Percentiles rank a stretch among this genome's conserved stretches.
These are phyloP conservation scores for Brettanomyces nanus DNA, from an alignment of 805 yeast genomes.

Conservation along the genomic window DNA sequence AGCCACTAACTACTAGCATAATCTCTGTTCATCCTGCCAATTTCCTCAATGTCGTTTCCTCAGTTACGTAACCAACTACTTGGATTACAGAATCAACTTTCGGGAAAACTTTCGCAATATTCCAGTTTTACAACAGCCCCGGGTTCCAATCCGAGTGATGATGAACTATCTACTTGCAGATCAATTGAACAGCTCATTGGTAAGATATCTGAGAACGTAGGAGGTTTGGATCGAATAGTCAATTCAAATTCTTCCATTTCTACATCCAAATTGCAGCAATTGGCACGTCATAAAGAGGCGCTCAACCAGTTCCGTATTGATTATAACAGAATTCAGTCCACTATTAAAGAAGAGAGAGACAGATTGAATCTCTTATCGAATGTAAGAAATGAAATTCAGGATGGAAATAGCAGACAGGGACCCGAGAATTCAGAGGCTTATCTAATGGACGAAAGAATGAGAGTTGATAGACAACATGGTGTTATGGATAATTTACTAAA, in stretches of 20 bases:
- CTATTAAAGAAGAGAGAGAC: conserved; percentile 59
- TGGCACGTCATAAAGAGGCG: conserved; percentile 73
- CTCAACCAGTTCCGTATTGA: conserved; percentile 62
- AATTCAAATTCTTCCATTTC: conserved; percentile 46
- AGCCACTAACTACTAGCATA: too few relatives aligned
- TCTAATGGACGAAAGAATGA: conserved; percentile 63
- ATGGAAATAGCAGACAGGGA: conserved; percentile 14
- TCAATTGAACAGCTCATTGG: conserved; percentile 46
- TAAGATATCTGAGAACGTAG: conserved; percentile 29
- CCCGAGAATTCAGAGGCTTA: conserved; percentile 32
- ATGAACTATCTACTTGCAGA: conserved; percentile 37
- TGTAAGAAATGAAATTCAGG: conserved; percentile 74
- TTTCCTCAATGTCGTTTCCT: conserved; percentile 39
- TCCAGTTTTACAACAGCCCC: conserved; percentile 41
- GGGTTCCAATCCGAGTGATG: conserved; percentile 11
- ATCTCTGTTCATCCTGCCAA: too few relatives aligned
- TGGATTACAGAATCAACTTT: conserved; percentile 63
- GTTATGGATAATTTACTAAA: conserved; percentile 71
- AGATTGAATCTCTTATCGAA: conserved; percentile 64
- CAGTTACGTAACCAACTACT: conserved; percentile 65
- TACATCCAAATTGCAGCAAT: conserved; percentile 70
- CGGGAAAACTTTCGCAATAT: conserved; percentile 40
- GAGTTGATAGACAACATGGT: conserved; percentile 65
- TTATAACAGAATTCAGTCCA: conserved; percentile 40
- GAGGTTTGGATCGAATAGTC: conserved; percentile 37